A percentile compares a stretch with the other conserved stretches of the same genome.
Evolutionary conservation across 345 rosid genomes (phyloP).

Genomic region (Arabis hirsuta): DNA sequence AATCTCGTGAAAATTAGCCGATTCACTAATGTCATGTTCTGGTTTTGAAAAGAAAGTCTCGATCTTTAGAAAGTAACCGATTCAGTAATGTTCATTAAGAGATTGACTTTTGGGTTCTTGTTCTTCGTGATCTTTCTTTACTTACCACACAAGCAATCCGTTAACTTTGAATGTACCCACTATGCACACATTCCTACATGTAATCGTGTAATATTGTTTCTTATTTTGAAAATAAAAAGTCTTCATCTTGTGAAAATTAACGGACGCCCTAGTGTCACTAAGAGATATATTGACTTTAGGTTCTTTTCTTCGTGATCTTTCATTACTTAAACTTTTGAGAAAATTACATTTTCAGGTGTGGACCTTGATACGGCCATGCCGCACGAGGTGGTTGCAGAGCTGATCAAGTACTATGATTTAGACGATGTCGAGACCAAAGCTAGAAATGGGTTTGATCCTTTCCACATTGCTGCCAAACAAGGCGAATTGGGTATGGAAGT

Average conservation of each 20-base stretch:
- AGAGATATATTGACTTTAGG: too few species aligned
- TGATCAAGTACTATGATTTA: conserved; percentile 72
- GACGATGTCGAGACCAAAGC: conserved; percentile 80
- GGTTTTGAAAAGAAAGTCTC: not conserved
- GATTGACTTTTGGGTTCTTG: not conserved
- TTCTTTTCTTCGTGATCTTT: too few species aligned
- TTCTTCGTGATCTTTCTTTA: not conserved
- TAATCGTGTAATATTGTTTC: too few species aligned
- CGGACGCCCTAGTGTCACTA: too few species aligned
- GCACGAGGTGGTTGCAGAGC: conserved; percentile 67
- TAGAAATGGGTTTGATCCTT: conserved; percentile 87
- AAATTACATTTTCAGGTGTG: too few species aligned
- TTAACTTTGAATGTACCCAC: too few species aligned
- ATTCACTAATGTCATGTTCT: not conserved
- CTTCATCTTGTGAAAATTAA: too few species aligned
- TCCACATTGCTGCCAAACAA: conserved; percentile 88
- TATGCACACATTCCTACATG: too few species aligned
- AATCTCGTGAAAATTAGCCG: not conserved
- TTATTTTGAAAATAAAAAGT: too few species aligned
- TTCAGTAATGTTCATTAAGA: not conserved
- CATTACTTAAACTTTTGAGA: too few species aligned
- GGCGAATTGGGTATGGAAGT: conserved; percentile 65
- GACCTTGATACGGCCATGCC: too few species aligned
- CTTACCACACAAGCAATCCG: too few species aligned
- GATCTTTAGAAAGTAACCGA: not conserved